Evolutionary conservation across 2,329 filamentous ascomycete species (phyloP).

Genomic region (Thyridium curvatum): DNA sequence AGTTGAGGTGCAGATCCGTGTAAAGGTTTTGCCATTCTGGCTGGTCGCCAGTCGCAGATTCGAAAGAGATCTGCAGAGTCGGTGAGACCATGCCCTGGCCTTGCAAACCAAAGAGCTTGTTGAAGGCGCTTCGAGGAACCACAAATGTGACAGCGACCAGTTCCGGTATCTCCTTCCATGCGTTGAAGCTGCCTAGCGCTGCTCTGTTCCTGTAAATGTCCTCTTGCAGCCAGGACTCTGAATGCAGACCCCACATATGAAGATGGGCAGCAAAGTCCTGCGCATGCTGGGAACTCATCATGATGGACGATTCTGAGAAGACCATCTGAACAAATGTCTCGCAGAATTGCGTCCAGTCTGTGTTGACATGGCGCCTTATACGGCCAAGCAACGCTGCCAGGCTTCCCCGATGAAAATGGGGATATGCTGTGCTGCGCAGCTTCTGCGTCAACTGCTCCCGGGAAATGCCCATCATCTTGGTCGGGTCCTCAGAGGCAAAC

Average conservation of each 20-base stretch:
- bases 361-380: constrained; percentile 24
- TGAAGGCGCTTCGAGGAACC: constrained; percentile 21
- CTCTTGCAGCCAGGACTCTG: constrained; percentile 20
- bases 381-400: constrained; percentile 31
- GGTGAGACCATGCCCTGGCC: too few relatives aligned
- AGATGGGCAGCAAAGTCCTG: constrained; percentile 29
- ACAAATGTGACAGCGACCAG: constrained; percentile 28
- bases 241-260: constrained; percentile 24
- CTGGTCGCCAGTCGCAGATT: too few relatives aligned
- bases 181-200: constrained; percentile 20
- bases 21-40: constrained; percentile 16
- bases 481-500: constrained; percentile 33
- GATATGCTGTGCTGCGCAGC: constrained; percentile 11
- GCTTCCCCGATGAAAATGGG: constrained; percentile 29
- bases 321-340: constrained; percentile 20
- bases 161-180: constrained; percentile 29
- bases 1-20: constrained; percentile 31
- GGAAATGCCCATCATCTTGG: background rate
- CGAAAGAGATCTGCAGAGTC: too few relatives aligned
- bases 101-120: constrained; percentile 15
- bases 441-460: constrained; percentile 4
- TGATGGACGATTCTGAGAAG: constrained; percentile 18
- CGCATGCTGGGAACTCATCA: constrained; percentile 21
- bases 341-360: constrained; percentile 25
- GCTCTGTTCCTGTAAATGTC: constrained; percentile 9